phyloP scores from a whole-genome alignment of 768 basidiomycete species.

The Antrodiella citrinella region DNA sequence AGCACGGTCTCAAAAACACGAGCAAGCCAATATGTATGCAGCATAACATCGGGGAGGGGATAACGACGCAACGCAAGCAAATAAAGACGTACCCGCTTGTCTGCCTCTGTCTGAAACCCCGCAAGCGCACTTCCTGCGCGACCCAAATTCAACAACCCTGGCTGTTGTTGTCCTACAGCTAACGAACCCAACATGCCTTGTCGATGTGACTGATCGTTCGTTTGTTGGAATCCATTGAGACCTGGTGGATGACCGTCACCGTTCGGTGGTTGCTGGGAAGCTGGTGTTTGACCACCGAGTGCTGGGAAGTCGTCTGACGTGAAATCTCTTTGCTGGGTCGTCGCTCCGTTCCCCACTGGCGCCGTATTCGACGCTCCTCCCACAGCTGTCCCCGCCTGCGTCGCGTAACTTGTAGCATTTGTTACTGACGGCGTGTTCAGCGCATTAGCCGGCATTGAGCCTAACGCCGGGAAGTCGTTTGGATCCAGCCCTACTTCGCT shows the following conservation, averaged over 20 bases:
- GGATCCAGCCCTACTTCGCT: slow-evolving; percentile 78
- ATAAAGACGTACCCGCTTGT: slow-evolving; percentile 59
- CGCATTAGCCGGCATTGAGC: slow-evolving; percentile 42
- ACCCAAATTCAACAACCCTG: slow-evolving; percentile 58
- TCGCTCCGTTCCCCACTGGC: slow-evolving; percentile 26
- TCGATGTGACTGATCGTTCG: slow-evolving; percentile 42
- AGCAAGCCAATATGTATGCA: too few relatives aligned
- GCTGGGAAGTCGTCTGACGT: slow-evolving; percentile 90
- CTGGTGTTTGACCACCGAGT: slow-evolving; percentile 48
- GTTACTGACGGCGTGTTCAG: slow-evolving; percentile 30
- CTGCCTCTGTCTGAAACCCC: slow-evolving; percentile 50
- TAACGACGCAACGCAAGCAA: too few relatives aligned
- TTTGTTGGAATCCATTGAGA: slow-evolving; percentile 55
- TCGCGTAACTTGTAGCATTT: slow-evolving; percentile 68
- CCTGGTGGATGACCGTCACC: slow-evolving; percentile 58
- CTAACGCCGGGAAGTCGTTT: slow-evolving; percentile 84
- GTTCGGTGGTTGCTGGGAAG: slow-evolving; percentile 22
- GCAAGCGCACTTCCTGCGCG: slow-evolving; percentile 27
- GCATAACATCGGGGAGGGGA: too few relatives aligned
- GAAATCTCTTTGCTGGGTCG: slow-evolving; percentile 52
- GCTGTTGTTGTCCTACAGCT: slow-evolving; percentile 36
- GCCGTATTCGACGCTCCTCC: slow-evolving; percentile 27
- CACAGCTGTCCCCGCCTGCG: slow-evolving; percentile 67
- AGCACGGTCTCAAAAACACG: not conserved
- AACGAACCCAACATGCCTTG: slow-evolving; percentile 49